Base-by-base conservation (phyloP, 176 grass and related monocot species). In the Cenchrus americanus region DNA sequence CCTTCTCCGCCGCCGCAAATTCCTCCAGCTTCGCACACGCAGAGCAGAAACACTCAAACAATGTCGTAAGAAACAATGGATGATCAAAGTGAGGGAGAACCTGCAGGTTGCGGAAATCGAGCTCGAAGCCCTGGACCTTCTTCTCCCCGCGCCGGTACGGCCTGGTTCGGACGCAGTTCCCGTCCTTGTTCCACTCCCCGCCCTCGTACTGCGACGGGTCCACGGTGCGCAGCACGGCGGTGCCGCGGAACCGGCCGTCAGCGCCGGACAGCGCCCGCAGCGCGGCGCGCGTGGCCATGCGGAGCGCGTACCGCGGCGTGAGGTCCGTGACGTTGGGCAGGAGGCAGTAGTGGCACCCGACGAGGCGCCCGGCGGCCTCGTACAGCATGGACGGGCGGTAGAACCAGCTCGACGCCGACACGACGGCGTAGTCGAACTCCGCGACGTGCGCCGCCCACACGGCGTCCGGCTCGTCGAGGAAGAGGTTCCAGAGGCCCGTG, bases 361-460 rank as follows among this genome's bases (percentile, higher is more conserved):
- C 78, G 14, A 92, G 63, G 23, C 12, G 60, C 6, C 78, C 55
- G 34, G 79, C 63, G 50, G 52, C 34, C 58, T 84, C 85, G 80
- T 92, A 90, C 14, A 87, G 76, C 75, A 91, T 84, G 14, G 91
- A 61, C 7, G 83, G 80, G 7, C 86, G 89, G 71, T 82, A 66
- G 76, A 94, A 97, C 91, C 89, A 97, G 82, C 76, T 86, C 3
- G 89, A 84, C 77, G 72, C 83, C 12, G 94, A 97, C 54, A 97
- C 64, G 80, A 97, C 78, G 55, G 66, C 54, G 79, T 88, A 84
- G 80, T 95, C 93, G 62, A 85, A 13, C 78, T 8, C 74, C 5
- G 51, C 2, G 23, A 86, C 50, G 60, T 65, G 54, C 5, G 79
- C 8, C 23, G 63, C 62, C 86, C 90, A 89, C 22, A 19, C 66